Conservation (phyloP, 331 rosid genomes). For the Malus hybrid region DNA sequence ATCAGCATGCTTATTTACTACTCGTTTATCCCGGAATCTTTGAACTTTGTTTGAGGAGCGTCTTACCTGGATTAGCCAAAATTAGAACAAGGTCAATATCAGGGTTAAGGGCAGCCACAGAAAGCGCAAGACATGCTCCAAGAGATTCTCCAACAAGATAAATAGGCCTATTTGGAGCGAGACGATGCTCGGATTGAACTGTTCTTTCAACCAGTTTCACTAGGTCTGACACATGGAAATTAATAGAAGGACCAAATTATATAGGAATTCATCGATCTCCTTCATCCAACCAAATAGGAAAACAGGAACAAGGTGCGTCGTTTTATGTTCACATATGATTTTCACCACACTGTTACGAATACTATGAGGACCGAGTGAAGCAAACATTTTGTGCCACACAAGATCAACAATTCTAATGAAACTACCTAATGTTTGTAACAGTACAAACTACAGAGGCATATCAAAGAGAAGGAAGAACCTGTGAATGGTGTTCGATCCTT, state of each 20-base stretch:
- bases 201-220: constrained; percentile 67
- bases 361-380: neutral
- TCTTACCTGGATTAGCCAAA: constrained; percentile 77
- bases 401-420: neutral
- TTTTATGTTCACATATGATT: neutral
- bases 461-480: constrained; percentile 26
- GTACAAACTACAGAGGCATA: neutral
- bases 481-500: constrained; percentile 67
- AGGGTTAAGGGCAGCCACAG: constrained; percentile 73
- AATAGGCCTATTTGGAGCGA: constrained; percentile 64
- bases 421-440: neutral
- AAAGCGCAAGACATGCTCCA: constrained; percentile 83
- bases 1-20: neutral
- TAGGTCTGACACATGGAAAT: constrained; percentile 43
- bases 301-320: neutral
- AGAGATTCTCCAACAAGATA: constrained; percentile 81
- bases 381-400: neutral
- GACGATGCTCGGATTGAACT: constrained; percentile 41
- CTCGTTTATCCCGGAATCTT: neutral
- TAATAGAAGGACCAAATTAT: neutral
- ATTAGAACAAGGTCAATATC: constrained; percentile 72
- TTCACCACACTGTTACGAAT: neutral
- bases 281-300: neutral
- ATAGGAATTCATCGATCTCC: neutral
- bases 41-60: no score